Percentiles rank a stretch among this genome's conserved stretches.
These are phyloP conservation scores for Trifolium subterraneum DNA, from an alignment of 306 rosid genomes.

Conservation along the genomic window DNA sequence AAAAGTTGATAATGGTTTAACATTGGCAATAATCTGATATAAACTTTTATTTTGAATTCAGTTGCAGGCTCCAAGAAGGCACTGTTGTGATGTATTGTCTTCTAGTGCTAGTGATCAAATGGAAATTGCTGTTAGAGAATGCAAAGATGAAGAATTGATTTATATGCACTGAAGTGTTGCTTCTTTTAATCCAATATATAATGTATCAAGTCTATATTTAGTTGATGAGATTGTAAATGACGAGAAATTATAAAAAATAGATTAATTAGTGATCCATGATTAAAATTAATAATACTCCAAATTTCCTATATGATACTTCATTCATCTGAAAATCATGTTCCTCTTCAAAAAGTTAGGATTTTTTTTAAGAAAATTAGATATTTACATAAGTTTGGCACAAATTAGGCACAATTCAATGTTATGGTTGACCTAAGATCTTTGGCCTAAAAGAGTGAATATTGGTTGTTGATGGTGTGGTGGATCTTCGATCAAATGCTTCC, in stretches of 20 bases:
- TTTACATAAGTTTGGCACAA: no score
- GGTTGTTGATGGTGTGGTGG: no score
- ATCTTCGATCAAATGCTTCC: no score
- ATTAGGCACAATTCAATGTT: no score
- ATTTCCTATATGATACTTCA: no score
- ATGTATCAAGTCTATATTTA: background rate
- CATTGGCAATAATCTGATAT: conserved; percentile 23
- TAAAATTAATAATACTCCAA: no score
- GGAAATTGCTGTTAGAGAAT: conserved; percentile 78
- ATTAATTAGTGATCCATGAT: background rate
- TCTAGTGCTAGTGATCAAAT: conserved; percentile 52
- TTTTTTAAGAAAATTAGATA: no score
- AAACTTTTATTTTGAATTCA: conserved; percentile 46
- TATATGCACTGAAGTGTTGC: conserved; percentile 51
- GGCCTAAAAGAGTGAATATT: no score
- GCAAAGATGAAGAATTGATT: conserved; percentile 79
- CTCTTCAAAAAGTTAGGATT: background rate
- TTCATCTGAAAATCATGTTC: background rate
- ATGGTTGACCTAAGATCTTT: no score
- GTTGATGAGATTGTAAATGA: conserved; percentile 10
- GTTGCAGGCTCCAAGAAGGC: conserved; percentile 93
- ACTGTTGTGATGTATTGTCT: conserved; percentile 80
- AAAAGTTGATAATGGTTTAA: background rate
- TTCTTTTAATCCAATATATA: conserved; percentile 16
- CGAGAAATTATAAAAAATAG: conserved; percentile 13